Conservation (phyloP, 345 rosid species). For the Garcia nutans region DNA sequence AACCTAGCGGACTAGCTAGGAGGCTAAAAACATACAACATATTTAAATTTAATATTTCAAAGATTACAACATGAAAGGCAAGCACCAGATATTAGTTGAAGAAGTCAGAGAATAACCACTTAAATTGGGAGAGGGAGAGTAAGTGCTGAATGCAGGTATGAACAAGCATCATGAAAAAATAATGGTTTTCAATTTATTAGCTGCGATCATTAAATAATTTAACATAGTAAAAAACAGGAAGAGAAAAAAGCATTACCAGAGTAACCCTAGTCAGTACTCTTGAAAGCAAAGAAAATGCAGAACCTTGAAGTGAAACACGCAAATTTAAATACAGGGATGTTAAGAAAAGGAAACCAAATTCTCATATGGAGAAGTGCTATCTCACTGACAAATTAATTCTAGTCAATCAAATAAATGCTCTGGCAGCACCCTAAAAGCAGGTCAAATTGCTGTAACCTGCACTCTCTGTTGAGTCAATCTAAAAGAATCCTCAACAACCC, state of each 20-base stretch:
- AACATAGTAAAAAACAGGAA: not conserved
- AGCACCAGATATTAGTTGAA: not conserved
- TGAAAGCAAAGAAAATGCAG: constrained; percentile 25
- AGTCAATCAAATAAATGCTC: constrained; percentile 38
- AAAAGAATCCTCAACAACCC: constrained; percentile 58
- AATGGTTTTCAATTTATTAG: constrained; percentile 18
- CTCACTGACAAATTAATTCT: constrained; percentile 26
- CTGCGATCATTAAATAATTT: constrained; percentile 24
- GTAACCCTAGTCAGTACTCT: constrained; percentile 16
- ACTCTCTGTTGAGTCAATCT: constrained; percentile 26
- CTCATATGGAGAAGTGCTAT: constrained; percentile 26
- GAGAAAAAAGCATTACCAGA: constrained; percentile 5
- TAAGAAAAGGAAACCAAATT: constrained; percentile 20
- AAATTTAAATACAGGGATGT: constrained; percentile 21
- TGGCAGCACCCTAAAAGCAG: constrained; percentile 30
- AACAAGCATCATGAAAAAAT: not conserved
- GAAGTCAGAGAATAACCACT: not conserved
- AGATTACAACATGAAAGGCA: not conserved
- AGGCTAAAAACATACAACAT: too few relatives aligned
- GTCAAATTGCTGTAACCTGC: constrained; percentile 31
- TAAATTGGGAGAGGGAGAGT: not conserved
- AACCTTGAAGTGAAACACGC: constrained; percentile 23
- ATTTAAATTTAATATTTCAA: not conserved
- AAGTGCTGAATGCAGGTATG: not conserved
- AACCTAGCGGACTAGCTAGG: too few relatives aligned